phyloP scores from a whole-genome alignment of 495 filamentous ascomycete species.

The Podospora pseudopauciseta region DNA sequence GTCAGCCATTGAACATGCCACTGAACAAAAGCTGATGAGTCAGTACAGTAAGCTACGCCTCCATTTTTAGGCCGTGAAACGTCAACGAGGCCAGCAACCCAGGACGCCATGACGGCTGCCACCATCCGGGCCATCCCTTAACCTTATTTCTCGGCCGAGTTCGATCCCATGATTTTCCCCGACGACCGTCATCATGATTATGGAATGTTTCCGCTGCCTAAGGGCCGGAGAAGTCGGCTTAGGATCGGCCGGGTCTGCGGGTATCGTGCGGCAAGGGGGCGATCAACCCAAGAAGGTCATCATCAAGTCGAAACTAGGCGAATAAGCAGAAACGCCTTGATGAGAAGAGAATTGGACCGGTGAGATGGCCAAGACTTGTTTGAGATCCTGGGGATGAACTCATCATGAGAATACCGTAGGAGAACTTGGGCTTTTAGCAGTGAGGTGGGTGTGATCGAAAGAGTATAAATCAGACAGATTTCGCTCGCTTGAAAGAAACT shows the following conservation, averaged over 20 bases:
- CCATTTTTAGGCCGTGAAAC: not conserved
- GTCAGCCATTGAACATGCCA: not conserved
- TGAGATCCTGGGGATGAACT: not conserved
- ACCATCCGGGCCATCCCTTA: not conserved
- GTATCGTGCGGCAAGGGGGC: not conserved
- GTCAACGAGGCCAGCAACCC: not conserved
- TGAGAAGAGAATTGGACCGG: not conserved
- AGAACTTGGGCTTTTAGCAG: not conserved
- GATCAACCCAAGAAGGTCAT: not conserved
- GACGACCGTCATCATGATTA: not conserved
- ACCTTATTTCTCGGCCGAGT: not conserved
- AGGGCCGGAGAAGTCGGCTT: not conserved
- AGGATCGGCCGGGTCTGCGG: not conserved
- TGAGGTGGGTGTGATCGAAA: not conserved
- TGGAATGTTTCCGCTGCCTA: not conserved
- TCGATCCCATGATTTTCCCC: not conserved
- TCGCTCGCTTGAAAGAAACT: not conserved
- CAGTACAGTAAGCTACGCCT: not conserved
- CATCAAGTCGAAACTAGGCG: not conserved
- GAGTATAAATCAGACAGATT: not conserved
- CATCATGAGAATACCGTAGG: not conserved
- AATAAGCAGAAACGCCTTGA: not conserved
- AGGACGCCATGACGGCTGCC: not conserved
- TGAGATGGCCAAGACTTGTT: not conserved
- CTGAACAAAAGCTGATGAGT: not conserved